These are phyloP conservation scores for Fusarium sulawesiense DNA, from an alignment of 2,329 filamentous ascomycete genomes.

Conservation along the genomic window DNA sequence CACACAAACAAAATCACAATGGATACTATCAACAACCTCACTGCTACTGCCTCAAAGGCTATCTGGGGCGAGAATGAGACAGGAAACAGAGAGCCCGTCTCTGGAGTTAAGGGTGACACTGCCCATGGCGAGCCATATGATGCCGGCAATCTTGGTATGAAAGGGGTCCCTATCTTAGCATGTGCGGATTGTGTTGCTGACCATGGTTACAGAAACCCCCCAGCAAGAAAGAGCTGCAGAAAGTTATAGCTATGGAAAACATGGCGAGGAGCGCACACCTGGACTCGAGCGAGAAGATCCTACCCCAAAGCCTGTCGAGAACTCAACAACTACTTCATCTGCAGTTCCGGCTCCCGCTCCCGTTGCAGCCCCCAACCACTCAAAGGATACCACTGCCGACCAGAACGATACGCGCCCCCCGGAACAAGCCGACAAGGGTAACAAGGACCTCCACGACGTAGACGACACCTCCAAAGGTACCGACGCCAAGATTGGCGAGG, in stretches of 20 bases:
- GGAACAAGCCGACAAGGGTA: conserved; percentile 45
- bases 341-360: conserved; percentile 2
- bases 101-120: conserved; percentile 75
- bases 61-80: conserved; percentile 58
- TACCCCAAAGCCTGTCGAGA: conserved; percentile 3
- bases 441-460: conserved; percentile 52
- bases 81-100: conserved; percentile 71
- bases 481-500: conserved; percentile 49
- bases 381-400: conserved; percentile 38
- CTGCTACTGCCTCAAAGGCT: conserved; percentile 54
- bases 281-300: conserved; percentile 15
- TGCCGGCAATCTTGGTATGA: conserved; percentile 75
- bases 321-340: background rate
- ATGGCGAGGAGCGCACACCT: conserved; percentile 14
- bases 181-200: background rate
- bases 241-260: conserved; percentile 21
- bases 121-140: conserved; percentile 79
- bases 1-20: conserved; percentile 54
- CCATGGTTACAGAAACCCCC: conserved; percentile 21
- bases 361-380: conserved; percentile 5
- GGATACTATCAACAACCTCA: conserved; percentile 72
- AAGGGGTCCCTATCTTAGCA: background rate
- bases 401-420: conserved; percentile 58
- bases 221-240: conserved; percentile 37
- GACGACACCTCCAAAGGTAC: conserved; percentile 40